Base-by-base conservation (phyloP, 345 rosid genomes). In the Corymbia maculata region DNA sequence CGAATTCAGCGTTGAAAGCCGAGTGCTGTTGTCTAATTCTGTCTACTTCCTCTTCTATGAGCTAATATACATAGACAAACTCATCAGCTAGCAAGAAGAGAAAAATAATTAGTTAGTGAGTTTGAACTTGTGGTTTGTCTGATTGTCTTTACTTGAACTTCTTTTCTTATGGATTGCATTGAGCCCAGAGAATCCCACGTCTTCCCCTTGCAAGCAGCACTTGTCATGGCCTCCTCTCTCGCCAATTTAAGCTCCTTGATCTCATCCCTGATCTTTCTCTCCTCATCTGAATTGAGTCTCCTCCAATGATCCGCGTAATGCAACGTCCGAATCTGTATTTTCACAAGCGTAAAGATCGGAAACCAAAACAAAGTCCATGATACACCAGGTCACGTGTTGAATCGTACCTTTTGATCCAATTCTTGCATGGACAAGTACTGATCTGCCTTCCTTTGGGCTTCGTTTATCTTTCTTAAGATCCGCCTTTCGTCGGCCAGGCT, bases 401-500 rank as follows among this genome's bases (percentile, higher is more conserved):
- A 42, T 11, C 49, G 3, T 86, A 86, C 75, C 68, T 32, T 53
- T 6, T 5, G 19, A 21, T 59, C 42, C 2, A n/a, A 55, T n/a
- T 55, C 75, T 44, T 86, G 70, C 75, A 17, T 9, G 51, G 79
- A 52, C 79, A 86, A 6, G 68, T 10, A 52, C 19, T 42, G 42
- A 86, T 59, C 32, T 32, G 28, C 45, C 75, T 53, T 47, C 79
- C 75, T 44, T 3, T 24, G 79, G 68, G 87, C 68, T 42, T 36
- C 14, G 8, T 22, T 21, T 70, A 21, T 21, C 87, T 86, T 59
- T 45, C 49, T 86, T 28, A 86, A 61, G 70, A 86, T 14, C 79
- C 28, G 57, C 52, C 87, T 86, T 61, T 86, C 87, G 36, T 86
- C 79, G 9, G 79, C 87, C 87, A 86, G 51, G 79, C 26, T 86